Percentiles rank a stretch among this genome's conserved stretches.
Evolutionary conservation across 257 asterid genomes (phyloP).

Genomic region (Petrea volubilis): DNA sequence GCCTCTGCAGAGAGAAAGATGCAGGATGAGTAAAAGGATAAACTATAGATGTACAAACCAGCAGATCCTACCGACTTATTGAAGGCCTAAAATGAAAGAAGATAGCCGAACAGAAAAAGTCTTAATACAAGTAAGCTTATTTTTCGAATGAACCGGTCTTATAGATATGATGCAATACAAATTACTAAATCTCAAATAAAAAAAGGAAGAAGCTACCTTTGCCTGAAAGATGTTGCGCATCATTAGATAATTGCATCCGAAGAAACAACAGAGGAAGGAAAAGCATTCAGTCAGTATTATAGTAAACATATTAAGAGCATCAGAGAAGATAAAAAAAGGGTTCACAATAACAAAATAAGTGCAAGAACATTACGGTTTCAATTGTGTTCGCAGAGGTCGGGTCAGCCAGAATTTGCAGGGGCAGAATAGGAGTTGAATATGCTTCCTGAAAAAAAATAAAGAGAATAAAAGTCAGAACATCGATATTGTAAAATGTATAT

Average conservation of each 20-base stretch:
- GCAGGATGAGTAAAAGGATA: background rate
- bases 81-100: background rate
- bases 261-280: conserved; percentile 12
- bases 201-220: conserved; percentile 44
- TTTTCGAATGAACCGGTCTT: background rate
- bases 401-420: conserved; percentile 50
- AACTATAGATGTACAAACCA: background rate
- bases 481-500: background rate
- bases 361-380: conserved; percentile 41
- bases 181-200: background rate
- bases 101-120: background rate
- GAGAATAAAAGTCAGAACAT: background rate
- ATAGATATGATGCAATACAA: background rate
- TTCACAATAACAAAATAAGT: conserved; percentile 7
- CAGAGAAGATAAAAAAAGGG: background rate
- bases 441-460: conserved; percentile 51
- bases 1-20: conserved; percentile 42
- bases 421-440: conserved; percentile 63
- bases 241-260: conserved; percentile 24
- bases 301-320: background rate
- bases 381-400: conserved; percentile 26
- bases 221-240: conserved; percentile 41
- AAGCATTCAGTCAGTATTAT: conserved; percentile 32
- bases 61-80: background rate
- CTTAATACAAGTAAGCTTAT: background rate